Base-by-base conservation (phyloP, 139 green algal genomes). In the Coccomyxa sp. region DNA sequence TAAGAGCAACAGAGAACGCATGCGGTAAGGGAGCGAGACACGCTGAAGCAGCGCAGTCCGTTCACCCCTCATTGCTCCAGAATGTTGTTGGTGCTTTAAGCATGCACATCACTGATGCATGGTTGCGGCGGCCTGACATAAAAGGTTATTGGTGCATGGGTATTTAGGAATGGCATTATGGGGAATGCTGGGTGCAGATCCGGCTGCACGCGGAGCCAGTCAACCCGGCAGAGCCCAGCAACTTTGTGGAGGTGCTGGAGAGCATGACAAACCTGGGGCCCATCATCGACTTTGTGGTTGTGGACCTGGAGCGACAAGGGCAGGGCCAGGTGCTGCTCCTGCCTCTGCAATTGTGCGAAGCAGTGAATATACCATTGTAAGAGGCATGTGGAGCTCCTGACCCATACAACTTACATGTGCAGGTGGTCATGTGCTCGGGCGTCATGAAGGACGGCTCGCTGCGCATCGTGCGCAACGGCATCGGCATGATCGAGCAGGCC, bases 401-500 rank as follows among this genome's bases (percentile, higher is more conserved):
- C 68, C 14, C 16, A 16, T 38, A 24, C 14, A 7, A 74, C 8
- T 40, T 74, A 29, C 76, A 55, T 7, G 29, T 33, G 41, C 86
- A 94, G 90, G 82, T 99, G 41, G 95, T 99, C 0, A 95, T 93
- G 0, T 98, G 94, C 85, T 95, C 86, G 35, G 96, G 96, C 0
- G 83, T 85, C 0, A 85, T 87, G 22, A 50, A 41, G 8, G 90
- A 95, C 50, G 95, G 95, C 58, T 93, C 83, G 8, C 88, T 99
- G 75, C 91, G 96, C 18, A 90, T 99, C 27, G 88, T 99, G 37
- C 91, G 95, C 50, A 98, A 97, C 79, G 96, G 96, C 73, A 97
- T 99, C n/a, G 96, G 96, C 77, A 95, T 99, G 82, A 92, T 95
- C 68, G 92, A 98, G 82, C 93, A 97, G 80, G 94, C 88, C 2